Base-by-base conservation (phyloP, 2,329 filamentous ascomycete genomes). In the Aspergillus candidus region DNA sequence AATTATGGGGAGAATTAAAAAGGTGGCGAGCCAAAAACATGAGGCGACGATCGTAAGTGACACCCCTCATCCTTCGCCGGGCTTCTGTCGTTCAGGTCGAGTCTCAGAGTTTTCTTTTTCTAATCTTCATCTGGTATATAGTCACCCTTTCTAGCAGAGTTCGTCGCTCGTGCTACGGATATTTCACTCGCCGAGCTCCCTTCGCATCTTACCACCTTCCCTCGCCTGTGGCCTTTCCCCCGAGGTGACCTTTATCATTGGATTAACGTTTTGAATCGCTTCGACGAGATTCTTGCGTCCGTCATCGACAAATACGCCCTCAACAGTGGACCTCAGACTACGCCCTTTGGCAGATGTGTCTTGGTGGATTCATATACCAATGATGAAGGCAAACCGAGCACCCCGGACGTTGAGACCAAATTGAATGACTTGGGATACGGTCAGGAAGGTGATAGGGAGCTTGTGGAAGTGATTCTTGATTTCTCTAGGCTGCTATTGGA, bases 231-330 rank as follows among this genome's bases (percentile, higher is more conserved):
- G 93, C 89, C 90, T 2, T 94, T 97, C 61, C 91, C 91, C 32
- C 82, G 91, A 65, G 94, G 93, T 48, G 93, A 98, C 65, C 74
- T 97, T 27, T 97, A 97, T 65, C 91, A 98, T 74, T 98, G 94
- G 94, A 96, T 98, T 54, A 84, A 87, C 22, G 78, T 95, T 17
- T 72, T 98, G 48, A 94, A 98, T 67, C 84, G 89, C 46, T 97
- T 98, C 67, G 93, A 98, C 68, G 80, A 79, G 59, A 82, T 97
- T 52, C 73, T 98, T 33, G 88, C 94, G 57, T 74, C 80, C 32
- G 89, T 94, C 64, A 88, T 83, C 66, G 76, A 79, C 44, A 83
- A 81, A 52, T 98, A 98, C 70, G 81, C 81, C 49, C 74, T 98
- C 44, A 80, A 81, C 49, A 78, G 84, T 46, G 88, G 88, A 1